phyloP scores from a whole-genome alignment of 306 rosid genomes.

The Citrullus mucosospermus region DNA sequence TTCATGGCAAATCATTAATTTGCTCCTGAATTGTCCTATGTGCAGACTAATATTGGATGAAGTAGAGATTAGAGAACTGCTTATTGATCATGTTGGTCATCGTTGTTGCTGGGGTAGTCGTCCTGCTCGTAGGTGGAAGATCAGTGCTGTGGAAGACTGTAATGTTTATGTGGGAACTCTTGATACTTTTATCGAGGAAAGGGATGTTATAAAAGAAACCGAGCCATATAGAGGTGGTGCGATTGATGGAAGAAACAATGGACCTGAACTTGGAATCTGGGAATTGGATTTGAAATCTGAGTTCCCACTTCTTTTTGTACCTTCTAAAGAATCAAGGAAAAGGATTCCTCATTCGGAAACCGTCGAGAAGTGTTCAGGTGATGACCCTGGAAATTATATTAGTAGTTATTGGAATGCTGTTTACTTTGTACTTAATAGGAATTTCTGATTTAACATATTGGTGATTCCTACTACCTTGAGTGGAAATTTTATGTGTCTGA shows the following conservation, averaged over 20 bases:
- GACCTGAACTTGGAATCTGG: slow-evolving; percentile 76
- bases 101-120: slow-evolving; percentile 98
- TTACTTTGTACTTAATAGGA: background rate
- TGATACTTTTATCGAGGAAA: slow-evolving; percentile 89
- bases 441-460: background rate
- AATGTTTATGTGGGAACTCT: slow-evolving; percentile 83
- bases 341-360: slow-evolving; percentile 77
- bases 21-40: background rate
- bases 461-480: background rate
- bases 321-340: slow-evolving; percentile 45
- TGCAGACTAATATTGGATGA: slow-evolving; percentile 62
- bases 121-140: slow-evolving; percentile 96
- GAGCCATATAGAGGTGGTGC: slow-evolving; percentile 46
- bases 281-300: slow-evolving; percentile 79
- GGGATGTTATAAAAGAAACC: slow-evolving; percentile 56
- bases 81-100: slow-evolving; percentile 91
- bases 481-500: background rate
- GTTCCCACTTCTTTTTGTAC: slow-evolving; percentile 68
- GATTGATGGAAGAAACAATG: slow-evolving; percentile 64
- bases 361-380: slow-evolving; percentile 74
- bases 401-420: background rate
- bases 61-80: slow-evolving; percentile 87
- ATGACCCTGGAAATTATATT: slow-evolving; percentile 8
- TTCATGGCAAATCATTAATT: background rate
- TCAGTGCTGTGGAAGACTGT: slow-evolving; percentile 78